Evolutionary conservation across 108 stramenopile genomes (phyloP).

Genomic region (Nitzschia palea): DNA sequence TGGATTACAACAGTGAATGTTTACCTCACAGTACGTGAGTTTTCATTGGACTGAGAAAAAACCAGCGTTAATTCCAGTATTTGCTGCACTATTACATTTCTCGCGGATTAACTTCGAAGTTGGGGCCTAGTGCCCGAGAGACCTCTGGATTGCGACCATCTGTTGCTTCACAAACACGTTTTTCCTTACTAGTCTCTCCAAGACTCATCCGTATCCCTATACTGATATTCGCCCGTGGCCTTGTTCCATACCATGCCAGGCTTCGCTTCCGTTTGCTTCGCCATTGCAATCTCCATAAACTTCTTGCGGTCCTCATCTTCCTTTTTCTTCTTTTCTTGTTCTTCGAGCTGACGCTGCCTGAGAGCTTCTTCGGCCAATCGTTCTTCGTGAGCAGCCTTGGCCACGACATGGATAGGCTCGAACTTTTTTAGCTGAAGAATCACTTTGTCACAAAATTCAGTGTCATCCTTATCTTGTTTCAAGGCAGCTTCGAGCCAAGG

Average conservation of each 20-base stretch:
- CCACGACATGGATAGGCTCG: slow-evolving; percentile 50
- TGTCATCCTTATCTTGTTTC: slow-evolving; percentile 74
- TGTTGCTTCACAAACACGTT: too few relatives aligned
- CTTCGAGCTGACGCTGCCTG: slow-evolving; percentile 45
- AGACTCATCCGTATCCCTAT: slow-evolving; percentile 78
- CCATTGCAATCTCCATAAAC: slow-evolving; percentile 58
- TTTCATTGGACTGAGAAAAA: too few relatives aligned
- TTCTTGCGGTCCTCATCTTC: slow-evolving; percentile 49
- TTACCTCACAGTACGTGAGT: too few relatives aligned
- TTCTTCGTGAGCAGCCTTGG: slow-evolving; percentile 48
- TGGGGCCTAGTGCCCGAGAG: too few relatives aligned
- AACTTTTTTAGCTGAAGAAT: slow-evolving; percentile 49
- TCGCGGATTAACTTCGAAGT: too few relatives aligned
- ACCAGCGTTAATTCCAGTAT: too few relatives aligned
- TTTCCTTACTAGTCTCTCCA: slow-evolving; percentile 92
- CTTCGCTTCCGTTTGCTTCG: slow-evolving; percentile 68
- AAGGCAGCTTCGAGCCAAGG: slow-evolving; percentile 67
- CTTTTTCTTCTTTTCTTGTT: slow-evolving; percentile 43
- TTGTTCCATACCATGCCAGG: slow-evolving; percentile 87
- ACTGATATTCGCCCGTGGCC: slow-evolving; percentile 74
- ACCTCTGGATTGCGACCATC: too few relatives aligned
- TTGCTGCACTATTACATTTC: too few relatives aligned
- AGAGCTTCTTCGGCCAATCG: slow-evolving; percentile 45
- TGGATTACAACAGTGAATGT: too few relatives aligned
- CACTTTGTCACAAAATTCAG: slow-evolving; percentile 54